Percentiles rank a stretch among this genome's conserved stretches.
Evolutionary conservation across 2,329 filamentous ascomycete genomes (phyloP).

Genomic region (Alternaria alternata): DNA sequence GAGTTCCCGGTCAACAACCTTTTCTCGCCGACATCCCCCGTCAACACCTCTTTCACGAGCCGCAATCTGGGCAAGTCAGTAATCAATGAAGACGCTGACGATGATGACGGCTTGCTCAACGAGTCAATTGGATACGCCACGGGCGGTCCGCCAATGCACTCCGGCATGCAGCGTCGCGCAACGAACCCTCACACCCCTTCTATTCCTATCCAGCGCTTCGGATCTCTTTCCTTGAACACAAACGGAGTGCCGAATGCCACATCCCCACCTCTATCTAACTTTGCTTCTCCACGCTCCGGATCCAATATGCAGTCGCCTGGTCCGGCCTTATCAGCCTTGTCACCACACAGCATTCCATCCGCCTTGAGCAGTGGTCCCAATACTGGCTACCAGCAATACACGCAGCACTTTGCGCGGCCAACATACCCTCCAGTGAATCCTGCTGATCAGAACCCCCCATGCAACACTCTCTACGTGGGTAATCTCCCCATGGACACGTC

Average conservation of each 20-base stretch:
- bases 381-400: slow-evolving; percentile 63
- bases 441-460: slow-evolving; percentile 94
- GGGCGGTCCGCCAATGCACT: slow-evolving; percentile 63
- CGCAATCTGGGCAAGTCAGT: slow-evolving; percentile 70
- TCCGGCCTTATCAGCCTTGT: slow-evolving; percentile 51
- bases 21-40: slow-evolving; percentile 77
- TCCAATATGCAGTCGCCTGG: slow-evolving; percentile 61
- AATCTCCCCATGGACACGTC: slow-evolving; percentile 92
- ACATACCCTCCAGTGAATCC: slow-evolving; percentile 89
- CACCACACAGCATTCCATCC: slow-evolving; percentile 66
- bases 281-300: slow-evolving; percentile 58
- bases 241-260: slow-evolving; percentile 55
- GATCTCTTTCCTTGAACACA: slow-evolving; percentile 75
- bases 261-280: slow-evolving; percentile 64
- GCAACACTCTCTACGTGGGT: slow-evolving; percentile 98
- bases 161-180: slow-evolving; percentile 67
- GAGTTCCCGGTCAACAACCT: slow-evolving; percentile 71
- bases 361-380: slow-evolving; percentile 59
- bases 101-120: slow-evolving; percentile 76
- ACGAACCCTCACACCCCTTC: slow-evolving; percentile 78
- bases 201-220: slow-evolving; percentile 73
- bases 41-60: slow-evolving; percentile 73
- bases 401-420: slow-evolving; percentile 66
- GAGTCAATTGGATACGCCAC: slow-evolving; percentile 78
- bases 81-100: slow-evolving; percentile 74